phyloP scores from a whole-genome alignment of 176 grass and related monocot species.

The Avena eriantha region DNA sequence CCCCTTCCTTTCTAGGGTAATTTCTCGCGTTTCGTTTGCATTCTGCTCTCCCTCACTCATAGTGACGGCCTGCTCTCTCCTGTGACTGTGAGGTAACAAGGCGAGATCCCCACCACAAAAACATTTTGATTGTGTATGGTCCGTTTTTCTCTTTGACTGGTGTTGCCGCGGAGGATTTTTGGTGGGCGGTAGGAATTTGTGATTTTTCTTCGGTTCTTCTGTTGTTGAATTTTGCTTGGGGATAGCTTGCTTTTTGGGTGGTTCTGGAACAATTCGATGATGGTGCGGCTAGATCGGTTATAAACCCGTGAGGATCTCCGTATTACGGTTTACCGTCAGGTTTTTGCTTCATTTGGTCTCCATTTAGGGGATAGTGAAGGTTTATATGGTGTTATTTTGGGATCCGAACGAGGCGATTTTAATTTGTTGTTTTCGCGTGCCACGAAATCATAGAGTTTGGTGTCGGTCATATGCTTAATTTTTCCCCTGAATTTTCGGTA shows the following conservation, averaged over 20 bases:
- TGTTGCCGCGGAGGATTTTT: not conserved
- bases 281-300: not conserved
- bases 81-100: conserved; percentile 41
- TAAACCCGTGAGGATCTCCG: not conserved
- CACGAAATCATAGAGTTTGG: too few species aligned
- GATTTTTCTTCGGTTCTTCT: not conserved
- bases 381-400: not conserved
- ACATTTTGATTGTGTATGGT: not conserved
- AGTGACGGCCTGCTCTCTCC: conserved; percentile 10
- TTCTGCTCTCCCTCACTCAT: not conserved
- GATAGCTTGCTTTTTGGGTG: not conserved
- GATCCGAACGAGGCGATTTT: not conserved
- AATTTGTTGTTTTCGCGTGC: not conserved
- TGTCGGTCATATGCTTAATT: too few species aligned
- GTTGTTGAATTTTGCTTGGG: not conserved
- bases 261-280: not conserved
- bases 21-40: not conserved
- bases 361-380: not conserved
- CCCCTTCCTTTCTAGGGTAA: conserved; percentile 34
- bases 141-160: not conserved
- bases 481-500: too few species aligned
- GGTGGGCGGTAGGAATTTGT: not conserved
- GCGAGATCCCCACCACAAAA: not conserved
- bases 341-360: not conserved
- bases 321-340: too few species aligned